Conservation (phyloP, 2,329 filamentous ascomycete species). For the Podosphaera fusca region DNA sequence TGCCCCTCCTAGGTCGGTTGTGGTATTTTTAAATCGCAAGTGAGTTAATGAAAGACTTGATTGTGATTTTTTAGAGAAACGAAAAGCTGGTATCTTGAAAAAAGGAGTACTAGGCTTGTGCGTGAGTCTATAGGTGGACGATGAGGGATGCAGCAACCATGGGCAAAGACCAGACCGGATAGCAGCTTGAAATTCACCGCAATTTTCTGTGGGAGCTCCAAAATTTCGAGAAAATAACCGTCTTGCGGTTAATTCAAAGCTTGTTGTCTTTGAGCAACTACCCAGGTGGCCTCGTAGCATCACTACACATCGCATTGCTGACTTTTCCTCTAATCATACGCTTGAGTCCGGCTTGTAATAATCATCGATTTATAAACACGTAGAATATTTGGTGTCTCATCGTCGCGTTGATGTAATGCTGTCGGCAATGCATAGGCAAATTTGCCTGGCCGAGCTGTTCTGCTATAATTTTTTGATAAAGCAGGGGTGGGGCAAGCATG, state of each 20-base stretch:
- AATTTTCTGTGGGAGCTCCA: slow-evolving; percentile 4
- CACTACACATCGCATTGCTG: slow-evolving; percentile 12
- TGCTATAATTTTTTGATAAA: too few species aligned
- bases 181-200: not conserved
- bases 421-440: slow-evolving; percentile 1
- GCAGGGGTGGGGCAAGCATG: not conserved
- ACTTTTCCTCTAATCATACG: slow-evolving; percentile 2
- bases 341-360: slow-evolving; percentile 8
- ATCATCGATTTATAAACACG: slow-evolving; percentile 11
- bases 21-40: slow-evolving; percentile 13
- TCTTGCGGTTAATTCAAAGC: slow-evolving; percentile 10
- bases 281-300: slow-evolving; percentile 4
- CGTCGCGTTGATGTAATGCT: slow-evolving; percentile 7
- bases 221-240: slow-evolving; percentile 6
- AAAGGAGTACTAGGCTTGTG: not conserved
- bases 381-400: slow-evolving; percentile 10
- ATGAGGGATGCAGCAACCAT: slow-evolving; percentile 1
- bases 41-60: slow-evolving; percentile 14
- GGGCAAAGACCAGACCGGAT: slow-evolving; percentile 6
- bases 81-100: not conserved
- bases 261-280: slow-evolving; percentile 8
- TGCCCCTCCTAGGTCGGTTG: slow-evolving; percentile 7
- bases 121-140: not conserved
- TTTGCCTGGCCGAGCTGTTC: too few species aligned
- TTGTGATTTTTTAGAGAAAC: slow-evolving; percentile 1